Percentiles rank a stretch among this genome's conserved stretches.
These are phyloP conservation scores for Gaeumannomyces tritici DNA, from an alignment of 2,329 filamentous ascomycete genomes.

Conservation along the genomic window DNA sequence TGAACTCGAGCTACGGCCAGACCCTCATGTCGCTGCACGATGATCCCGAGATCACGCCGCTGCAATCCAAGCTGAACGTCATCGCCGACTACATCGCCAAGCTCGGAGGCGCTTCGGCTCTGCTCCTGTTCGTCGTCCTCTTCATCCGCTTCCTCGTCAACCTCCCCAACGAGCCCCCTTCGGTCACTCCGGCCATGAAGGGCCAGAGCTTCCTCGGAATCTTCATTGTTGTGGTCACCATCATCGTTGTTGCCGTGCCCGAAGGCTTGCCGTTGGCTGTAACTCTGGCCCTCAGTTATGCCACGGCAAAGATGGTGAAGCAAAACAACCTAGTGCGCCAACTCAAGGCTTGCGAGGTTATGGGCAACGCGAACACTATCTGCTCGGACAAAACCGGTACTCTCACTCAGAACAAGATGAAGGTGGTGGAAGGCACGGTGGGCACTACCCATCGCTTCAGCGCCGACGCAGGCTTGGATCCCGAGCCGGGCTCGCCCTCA, in stretches of 20 bases:
- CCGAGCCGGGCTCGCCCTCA: slow-evolving; percentile 10
- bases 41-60: slow-evolving; percentile 63
- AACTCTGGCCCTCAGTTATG: slow-evolving; percentile 68
- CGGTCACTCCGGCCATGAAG: slow-evolving; percentile 55
- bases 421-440: slow-evolving; percentile 49
- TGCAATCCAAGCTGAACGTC: slow-evolving; percentile 66
- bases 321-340: slow-evolving; percentile 72
- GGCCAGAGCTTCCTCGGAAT: slow-evolving; percentile 70
- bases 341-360: slow-evolving; percentile 69
- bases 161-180: slow-evolving; percentile 40
- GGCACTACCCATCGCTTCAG: slow-evolving; percentile 47
- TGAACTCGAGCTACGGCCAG: slow-evolving; percentile 66
- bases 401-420: slow-evolving; percentile 59
- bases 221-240: slow-evolving; percentile 69
- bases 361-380: slow-evolving; percentile 67
- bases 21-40: slow-evolving; percentile 67
- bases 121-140: slow-evolving; percentile 74
- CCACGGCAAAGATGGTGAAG: slow-evolving; percentile 66
- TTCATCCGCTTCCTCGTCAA: slow-evolving; percentile 76
- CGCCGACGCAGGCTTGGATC: slow-evolving; percentile 18
- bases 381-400: slow-evolving; percentile 61
- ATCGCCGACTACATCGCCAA: slow-evolving; percentile 73
- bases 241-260: slow-evolving; percentile 68
- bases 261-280: slow-evolving; percentile 70
- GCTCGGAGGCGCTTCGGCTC: slow-evolving; percentile 65